Base-by-base conservation (phyloP, 192 early-diverging fungal genomes). In the Coemansia sp. region DNA sequence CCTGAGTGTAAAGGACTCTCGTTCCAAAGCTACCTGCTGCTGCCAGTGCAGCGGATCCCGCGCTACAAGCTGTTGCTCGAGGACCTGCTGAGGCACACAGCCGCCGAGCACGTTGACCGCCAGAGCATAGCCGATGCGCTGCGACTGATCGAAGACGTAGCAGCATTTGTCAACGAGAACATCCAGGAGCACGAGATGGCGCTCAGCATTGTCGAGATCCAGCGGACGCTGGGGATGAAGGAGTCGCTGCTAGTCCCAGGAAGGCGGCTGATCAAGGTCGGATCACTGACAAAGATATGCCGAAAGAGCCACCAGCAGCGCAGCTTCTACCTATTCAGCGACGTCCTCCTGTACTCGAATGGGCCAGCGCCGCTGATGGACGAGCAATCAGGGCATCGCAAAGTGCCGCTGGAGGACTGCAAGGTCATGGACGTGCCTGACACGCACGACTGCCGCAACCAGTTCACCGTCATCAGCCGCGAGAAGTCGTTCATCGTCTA, bases 401-500 rank as follows among this genome's bases (percentile, higher is more conserved):
- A 86, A 53, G 81, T 91, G 32, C 69, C 75, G 29, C 78, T 92
- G 17, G 90, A 90, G 60, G 83, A 88, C 56, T 74, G 74, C 63
- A 69, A 66, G 69, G 74, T 84, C 40, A 75, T 82, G 73, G 82
- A 85, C n/a, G 74, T 81, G 9, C 77, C 81, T n/a, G 81, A 85
- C 59, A 65, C 79, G 5, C 67, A 57, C 56, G 86, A 84, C 54
- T 66, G 87, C 50, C 76, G 82, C 53, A 81, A 91, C 71, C 84
- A 86, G 43, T 91, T 93, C 69, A 90, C 90, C 19, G 88, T 93
- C 63, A 86, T 91, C 52, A 90, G 88, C 60, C 81, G 85, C 33
- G 90, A 92, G 55, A 92, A 93, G 69, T 90, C 89, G 4, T 93
- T 92, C 57, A 88, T 88, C 23, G 84, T 92, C 20, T 93, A 92